A percentile compares a stretch with the other conserved stretches of the same genome.
These are phyloP conservation scores for Eutrema yunnanense DNA, from an alignment of 345 rosid genomes.

Conservation along the genomic window DNA sequence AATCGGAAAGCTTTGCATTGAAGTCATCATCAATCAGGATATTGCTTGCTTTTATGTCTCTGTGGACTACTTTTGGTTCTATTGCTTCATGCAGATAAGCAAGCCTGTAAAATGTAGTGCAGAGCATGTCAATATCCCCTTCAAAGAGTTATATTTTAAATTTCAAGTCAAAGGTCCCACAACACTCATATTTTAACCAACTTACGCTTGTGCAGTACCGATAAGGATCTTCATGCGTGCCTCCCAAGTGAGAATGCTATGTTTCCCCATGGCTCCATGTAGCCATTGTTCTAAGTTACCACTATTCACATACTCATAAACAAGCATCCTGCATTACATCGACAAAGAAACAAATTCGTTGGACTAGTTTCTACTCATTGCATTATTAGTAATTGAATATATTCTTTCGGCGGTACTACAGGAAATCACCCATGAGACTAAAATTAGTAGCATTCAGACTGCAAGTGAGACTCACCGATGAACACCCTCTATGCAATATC, in stretches of 20 bases:
- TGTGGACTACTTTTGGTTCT: slow-evolving; percentile 93
- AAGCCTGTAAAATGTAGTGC: slow-evolving; percentile 47
- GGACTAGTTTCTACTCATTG: neutral
- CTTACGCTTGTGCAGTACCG: slow-evolving; percentile 92
- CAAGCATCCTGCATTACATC: slow-evolving; percentile 54
- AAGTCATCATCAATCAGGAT: slow-evolving; percentile 78
- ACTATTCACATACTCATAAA: slow-evolving; percentile 79
- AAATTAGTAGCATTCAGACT: neutral
- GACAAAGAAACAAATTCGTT: neutral
- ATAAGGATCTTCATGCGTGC: slow-evolving; percentile 75
- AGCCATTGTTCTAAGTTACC: slow-evolving; percentile 92
- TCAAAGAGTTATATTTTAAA: neutral
- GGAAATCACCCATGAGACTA: neutral
- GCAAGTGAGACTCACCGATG: slow-evolving; percentile 49
- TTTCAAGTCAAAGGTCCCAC: slow-evolving; percentile 1
- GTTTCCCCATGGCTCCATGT: slow-evolving; percentile 53
- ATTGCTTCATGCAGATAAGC: slow-evolving; percentile 97
- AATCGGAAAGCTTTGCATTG: slow-evolving; percentile 93
- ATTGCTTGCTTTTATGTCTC: slow-evolving; percentile 97
- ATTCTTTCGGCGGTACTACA: neutral
- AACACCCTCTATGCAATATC: slow-evolving; percentile 89
- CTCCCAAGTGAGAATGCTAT: slow-evolving; percentile 69
- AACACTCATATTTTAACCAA: slow-evolving; percentile 3
- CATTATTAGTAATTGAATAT: neutral
- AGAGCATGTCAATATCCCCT: neutral